These are phyloP conservation scores for Chloromonas sp. DNA, from an alignment of 163 green algal genomes.

Conservation along the genomic window DNA sequence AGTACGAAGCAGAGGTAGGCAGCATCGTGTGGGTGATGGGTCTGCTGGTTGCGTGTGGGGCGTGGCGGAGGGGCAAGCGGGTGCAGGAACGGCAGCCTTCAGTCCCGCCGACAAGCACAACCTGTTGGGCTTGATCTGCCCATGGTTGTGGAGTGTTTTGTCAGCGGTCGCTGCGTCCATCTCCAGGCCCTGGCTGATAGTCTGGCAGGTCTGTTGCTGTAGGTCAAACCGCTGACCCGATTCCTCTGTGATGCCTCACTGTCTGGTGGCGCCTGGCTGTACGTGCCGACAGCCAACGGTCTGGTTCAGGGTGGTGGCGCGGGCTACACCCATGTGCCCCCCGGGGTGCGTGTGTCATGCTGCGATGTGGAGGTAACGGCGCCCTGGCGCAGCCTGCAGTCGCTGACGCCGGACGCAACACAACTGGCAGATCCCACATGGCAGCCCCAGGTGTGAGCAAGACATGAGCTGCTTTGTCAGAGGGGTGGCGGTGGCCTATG, in stretches of 20 bases:
- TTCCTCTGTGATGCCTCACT: constrained; percentile 64
- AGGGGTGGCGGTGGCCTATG: too few relatives aligned
- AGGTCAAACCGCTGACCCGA: constrained; percentile 57
- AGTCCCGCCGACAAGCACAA: too few relatives aligned
- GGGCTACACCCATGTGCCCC: not conserved
- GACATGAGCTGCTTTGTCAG: too few relatives aligned
- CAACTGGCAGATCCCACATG: constrained; percentile 43
- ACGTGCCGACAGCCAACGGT: constrained; percentile 20
- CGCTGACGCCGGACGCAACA: constrained; percentile 65
- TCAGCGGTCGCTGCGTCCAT: too few relatives aligned
- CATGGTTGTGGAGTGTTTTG: too few relatives aligned
- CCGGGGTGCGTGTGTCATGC: constrained; percentile 11
- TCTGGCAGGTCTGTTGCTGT: not conserved
- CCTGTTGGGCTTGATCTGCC: too few relatives aligned
- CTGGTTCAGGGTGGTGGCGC: not conserved
- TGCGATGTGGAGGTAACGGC: constrained; percentile 53
- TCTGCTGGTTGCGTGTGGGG: not conserved
- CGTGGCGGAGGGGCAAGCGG: not conserved
- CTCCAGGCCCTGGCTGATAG: too few relatives aligned
- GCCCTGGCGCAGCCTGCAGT: constrained; percentile 43
- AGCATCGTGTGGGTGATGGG: not conserved
- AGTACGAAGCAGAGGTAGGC: not conserved
- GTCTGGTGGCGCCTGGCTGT: constrained; percentile 61
- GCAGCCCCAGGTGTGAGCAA: constrained; percentile 1
- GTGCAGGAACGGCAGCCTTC: too few relatives aligned